These are phyloP conservation scores for Amylocystis lapponica DNA, from an alignment of 768 basidiomycete genomes.

Conservation along the genomic window DNA sequence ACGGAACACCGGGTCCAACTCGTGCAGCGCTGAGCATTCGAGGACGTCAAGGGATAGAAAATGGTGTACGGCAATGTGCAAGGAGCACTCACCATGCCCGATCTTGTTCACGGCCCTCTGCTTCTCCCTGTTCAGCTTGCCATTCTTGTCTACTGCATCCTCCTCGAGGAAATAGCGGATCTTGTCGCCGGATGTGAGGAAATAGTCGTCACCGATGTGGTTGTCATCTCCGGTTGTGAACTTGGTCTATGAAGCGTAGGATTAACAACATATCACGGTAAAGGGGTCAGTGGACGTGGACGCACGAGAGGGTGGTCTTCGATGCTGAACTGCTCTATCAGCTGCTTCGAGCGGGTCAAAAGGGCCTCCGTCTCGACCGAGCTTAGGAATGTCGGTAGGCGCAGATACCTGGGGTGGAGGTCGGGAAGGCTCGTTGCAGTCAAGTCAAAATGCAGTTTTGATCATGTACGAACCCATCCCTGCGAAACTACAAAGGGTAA, in stretches of 20 bases:
- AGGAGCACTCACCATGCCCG: conserved; percentile 59
- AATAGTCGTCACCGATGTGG: conserved; percentile 91
- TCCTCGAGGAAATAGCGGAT: conserved; percentile 94
- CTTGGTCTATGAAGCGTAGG: conserved; percentile 57
- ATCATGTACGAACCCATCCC: conserved; percentile 39
- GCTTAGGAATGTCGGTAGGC: conserved; percentile 68
- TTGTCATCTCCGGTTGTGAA: conserved; percentile 78
- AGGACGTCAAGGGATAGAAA: neutral
- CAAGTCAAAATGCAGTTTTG: neutral
- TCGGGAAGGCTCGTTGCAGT: too few relatives aligned
- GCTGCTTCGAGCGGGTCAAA: conserved; percentile 60
- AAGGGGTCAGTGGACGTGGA: neutral
- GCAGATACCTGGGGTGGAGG: conserved; percentile 69
- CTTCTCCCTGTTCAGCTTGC: conserved; percentile 68
- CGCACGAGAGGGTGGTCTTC: conserved; percentile 77
- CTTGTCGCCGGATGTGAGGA: conserved; percentile 88
- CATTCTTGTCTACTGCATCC: conserved; percentile 66
- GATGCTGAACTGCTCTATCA: conserved; percentile 74
- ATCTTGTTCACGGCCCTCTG: conserved; percentile 91
- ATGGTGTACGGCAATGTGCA: too few relatives aligned
- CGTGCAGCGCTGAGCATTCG: conserved; percentile 59
- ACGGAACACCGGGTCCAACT: conserved; percentile 78
- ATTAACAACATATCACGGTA: too few relatives aligned
- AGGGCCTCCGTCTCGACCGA: conserved; percentile 54
- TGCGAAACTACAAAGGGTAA: conserved; percentile 40